phyloP scores from a whole-genome alignment of 2,329 filamentous ascomycete species.

The Pseudohalonectria lignicola region DNA sequence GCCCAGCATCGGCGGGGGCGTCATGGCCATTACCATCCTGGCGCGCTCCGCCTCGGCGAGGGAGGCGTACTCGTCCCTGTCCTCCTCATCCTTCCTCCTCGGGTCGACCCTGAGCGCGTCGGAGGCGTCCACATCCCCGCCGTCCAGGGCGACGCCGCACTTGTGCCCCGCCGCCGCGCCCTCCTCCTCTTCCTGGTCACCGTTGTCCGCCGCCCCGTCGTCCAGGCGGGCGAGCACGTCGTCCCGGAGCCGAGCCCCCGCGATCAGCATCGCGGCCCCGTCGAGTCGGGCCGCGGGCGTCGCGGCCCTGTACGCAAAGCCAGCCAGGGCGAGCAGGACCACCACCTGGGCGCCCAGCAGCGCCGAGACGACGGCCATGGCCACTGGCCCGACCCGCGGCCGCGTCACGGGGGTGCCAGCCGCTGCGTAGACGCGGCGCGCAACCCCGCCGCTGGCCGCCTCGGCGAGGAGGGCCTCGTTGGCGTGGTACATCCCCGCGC shows the following conservation, averaged over 20 bases:
- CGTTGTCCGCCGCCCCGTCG: no score
- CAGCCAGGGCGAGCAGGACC: background rate
- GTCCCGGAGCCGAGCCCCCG: background rate
- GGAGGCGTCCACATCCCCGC: no score
- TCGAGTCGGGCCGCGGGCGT: background rate
- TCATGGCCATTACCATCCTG: no score
- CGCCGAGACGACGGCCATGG: background rate
- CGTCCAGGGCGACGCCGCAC: no score
- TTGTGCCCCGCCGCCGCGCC: no score
- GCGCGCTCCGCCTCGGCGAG: no score
- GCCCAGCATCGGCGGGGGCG: no score
- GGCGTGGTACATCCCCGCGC: constrained; percentile 3
- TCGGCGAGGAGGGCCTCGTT: constrained; percentile 4
- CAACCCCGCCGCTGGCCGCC: background rate
- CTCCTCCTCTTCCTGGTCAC: no score
- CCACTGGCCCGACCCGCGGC: background rate
- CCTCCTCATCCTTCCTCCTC: no score
- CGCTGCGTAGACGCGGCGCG: background rate
- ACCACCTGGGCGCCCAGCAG: background rate
- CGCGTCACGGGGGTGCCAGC: background rate
- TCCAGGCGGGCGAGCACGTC: background rate
- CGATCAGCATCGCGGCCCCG: background rate
- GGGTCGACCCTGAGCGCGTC: no score
- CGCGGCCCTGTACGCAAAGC: background rate
- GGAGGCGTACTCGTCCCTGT: no score